Base-by-base conservation (phyloP, 192 early-diverging fungal genomes). In the Coemansia sp. region DNA sequence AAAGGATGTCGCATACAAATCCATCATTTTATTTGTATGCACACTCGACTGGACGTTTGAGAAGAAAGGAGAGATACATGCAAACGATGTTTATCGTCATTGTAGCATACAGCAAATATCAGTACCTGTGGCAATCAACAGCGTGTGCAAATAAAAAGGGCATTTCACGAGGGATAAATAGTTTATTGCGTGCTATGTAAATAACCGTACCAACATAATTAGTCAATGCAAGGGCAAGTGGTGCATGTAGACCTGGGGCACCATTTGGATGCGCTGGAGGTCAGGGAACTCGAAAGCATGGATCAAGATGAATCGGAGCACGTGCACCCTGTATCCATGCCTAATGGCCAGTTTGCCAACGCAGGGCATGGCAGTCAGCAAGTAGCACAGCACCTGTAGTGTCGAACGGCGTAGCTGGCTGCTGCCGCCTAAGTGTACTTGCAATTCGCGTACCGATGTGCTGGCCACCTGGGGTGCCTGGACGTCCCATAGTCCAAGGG, bases 381-480 rank as follows among this genome's bases (percentile, higher is more conserved):
- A 8, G 50, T 59, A 75, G 50, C 67, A 70, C 10, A 75, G 68
- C 6, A 50, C 67, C 50, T 75, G 73, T 40, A 75, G 37, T 19
- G 67, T 70, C 4, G 67, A 42, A 1, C 41, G 44, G 4, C 64
- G 56, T 2, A 61, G 15, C 3, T 50, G 60, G 29, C 42, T 53
- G 29, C 42, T 53, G 13, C 73, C 67, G 14, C 58, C 73, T 67
- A 75, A 65, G 45, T 75, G 73, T 44, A 72, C 14, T 52, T 72
- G 69, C 63, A 72, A 23, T 36, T 68, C 57, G 14, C 66, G 50
- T 15, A 67, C 62, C 13, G 61, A 53, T 7, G 44, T 62, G 41
- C 62, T 68, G 8, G 57, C 57, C 20, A 60, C 48, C 0, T 23
- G 2, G 0, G 13, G 52, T 4, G 65, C 45, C 15, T 45, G 11